These are phyloP conservation scores for Aspergillus haitiensis DNA, from an alignment of 495 filamentous ascomycete species.

Conservation along the genomic window DNA sequence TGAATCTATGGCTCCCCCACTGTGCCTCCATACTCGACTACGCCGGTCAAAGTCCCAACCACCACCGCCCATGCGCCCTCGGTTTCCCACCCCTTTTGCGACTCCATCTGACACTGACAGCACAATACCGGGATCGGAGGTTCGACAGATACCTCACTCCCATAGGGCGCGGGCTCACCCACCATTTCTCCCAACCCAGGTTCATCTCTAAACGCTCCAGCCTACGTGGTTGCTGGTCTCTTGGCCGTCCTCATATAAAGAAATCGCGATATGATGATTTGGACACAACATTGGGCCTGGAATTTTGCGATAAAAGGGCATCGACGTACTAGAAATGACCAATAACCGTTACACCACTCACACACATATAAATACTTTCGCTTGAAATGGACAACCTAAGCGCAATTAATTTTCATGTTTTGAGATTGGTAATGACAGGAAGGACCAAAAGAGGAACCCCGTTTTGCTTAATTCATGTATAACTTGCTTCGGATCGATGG, in stretches of 20 bases:
- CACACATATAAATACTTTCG: background rate
- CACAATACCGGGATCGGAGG: background rate
- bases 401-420: background rate
- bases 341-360: background rate
- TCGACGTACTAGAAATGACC: background rate
- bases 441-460: background rate
- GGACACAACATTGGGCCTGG: background rate
- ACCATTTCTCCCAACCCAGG: background rate
- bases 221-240: background rate
- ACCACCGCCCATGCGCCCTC: background rate
- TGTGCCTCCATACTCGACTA: background rate
- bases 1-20: background rate
- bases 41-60: background rate
- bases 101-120: background rate
- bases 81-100: background rate
- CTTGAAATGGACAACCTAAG: background rate
- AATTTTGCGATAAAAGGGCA: background rate
- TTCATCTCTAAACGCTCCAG: constrained; percentile 4
- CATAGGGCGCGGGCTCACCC: background rate
- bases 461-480: background rate
- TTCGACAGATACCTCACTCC: background rate
- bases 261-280: background rate
- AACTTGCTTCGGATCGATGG: too few species aligned
- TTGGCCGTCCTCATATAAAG: constrained; percentile 5
- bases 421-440: background rate